Conservation (phyloP, 495 filamentous ascomycete species). For the Xylaria castorea region DNA sequence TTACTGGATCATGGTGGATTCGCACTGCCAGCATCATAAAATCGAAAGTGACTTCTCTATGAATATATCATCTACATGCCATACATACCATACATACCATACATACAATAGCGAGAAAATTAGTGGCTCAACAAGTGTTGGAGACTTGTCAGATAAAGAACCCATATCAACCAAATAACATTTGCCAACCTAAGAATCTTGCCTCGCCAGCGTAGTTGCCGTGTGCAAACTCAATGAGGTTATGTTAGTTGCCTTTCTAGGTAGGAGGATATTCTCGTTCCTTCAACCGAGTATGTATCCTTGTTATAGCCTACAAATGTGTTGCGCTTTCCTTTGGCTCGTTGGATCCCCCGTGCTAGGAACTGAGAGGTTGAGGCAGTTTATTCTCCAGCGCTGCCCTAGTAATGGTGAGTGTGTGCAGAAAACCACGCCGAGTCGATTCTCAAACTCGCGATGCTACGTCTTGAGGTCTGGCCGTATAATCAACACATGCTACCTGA, state of each 20-base stretch:
- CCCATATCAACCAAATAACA: not conserved
- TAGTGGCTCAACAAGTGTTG: not conserved
- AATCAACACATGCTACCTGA: not conserved
- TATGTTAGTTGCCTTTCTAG: not conserved
- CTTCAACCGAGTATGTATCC: not conserved
- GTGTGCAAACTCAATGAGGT: not conserved
- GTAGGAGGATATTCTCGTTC: not conserved
- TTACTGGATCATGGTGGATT: slow-evolving; percentile 32
- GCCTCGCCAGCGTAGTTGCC: not conserved
- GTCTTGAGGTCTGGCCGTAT: not conserved
- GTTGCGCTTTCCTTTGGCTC: not conserved
- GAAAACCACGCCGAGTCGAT: not conserved
- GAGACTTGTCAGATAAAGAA: slow-evolving; percentile 3
- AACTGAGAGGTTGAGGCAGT: not conserved
- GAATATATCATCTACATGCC: slow-evolving; percentile 29
- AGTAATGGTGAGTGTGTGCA: not conserved
- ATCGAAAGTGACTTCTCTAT: slow-evolving; percentile 21
- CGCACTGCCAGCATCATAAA: slow-evolving; percentile 29
- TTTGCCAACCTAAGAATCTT: not conserved
- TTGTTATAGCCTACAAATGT: not conserved
- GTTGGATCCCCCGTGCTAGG: not conserved
- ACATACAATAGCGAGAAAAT: slow-evolving; percentile 27
- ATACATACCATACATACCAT: no score
- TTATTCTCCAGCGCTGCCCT: not conserved
- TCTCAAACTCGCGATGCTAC: not conserved